Evolutionary conservation across 306 rosid genomes (phyloP), one percentile per base, ranked within the genome.

Genomic region (Psophocarpus tetragonolobus): DNA sequence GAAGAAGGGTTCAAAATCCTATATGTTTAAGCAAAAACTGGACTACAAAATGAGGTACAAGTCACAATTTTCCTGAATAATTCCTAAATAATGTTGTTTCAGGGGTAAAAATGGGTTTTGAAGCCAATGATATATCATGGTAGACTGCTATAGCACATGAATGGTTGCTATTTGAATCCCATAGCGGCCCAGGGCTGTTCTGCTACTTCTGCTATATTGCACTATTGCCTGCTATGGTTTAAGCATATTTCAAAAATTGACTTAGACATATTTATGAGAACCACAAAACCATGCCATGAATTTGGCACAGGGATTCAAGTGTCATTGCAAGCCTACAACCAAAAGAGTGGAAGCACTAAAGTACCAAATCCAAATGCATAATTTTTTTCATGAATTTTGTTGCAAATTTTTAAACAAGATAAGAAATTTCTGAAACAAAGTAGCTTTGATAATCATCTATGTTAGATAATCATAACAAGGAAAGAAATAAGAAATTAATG

Each of bases 321-420:
- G 23, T 27, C 29, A 75, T 10, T 36, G 17, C 74, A 66, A 77
- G 60, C n/a, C 50, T 23, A 70, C 42, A 82, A 30, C 54, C 64
- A 45, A 75, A 36, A 21, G 67, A 10, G 57, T 36, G 15, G 30
- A 61, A 62, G 73, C 56, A 48, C 15, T 18, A 8, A 50, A 26
- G 14, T 81, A 68, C 35, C 45, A 51, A 68, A 78, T 66, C 80
- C 56, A 48, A 72, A 36, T 47, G 57, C 53, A 33, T n/a, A 12
- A 15, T 35, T 24, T 56, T 58, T 51, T 20, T 51, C 20, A 53
- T n/a, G 53, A 32, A 11, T 35, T 58, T 21, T 8, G 6, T 33
- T 44, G 48, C n/a, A 17, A 70, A 4, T 44, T 69, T 47, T 24
- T 33, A 60, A 62, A 5, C 6, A 32, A 45, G 9, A 60, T 36